Conservation (phyloP, 1,284 basidiomycete genomes). For the Austroboletus novae-zelandiae region DNA sequence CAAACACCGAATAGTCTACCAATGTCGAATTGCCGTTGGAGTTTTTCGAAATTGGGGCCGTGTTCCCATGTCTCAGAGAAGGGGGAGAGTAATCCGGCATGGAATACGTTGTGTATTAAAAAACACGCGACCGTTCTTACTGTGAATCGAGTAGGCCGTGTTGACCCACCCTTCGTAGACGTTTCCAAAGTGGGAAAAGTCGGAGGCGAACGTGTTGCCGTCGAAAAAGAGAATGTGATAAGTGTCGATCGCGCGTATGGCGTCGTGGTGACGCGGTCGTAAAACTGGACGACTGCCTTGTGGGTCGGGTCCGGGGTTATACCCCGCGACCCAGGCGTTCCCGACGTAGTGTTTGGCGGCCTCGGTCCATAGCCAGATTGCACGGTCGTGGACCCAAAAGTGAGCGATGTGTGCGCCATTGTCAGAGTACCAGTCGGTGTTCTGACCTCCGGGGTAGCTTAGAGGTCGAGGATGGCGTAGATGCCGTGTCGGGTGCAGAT, state of each 20-base stretch:
- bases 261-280: slow-evolving; percentile 61
- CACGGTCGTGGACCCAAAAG: slow-evolving; percentile 72
- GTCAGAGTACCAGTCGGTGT: slow-evolving; percentile 55
- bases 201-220: slow-evolving; percentile 74
- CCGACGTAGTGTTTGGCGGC: slow-evolving; percentile 65
- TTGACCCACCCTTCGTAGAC: slow-evolving; percentile 56
- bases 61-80: no score
- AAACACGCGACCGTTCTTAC: slow-evolving; percentile 28
- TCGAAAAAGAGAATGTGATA: slow-evolving; percentile 67
- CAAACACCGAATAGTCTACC: slow-evolving; percentile 47
- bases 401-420: slow-evolving; percentile 51
- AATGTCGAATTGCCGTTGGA: no score
- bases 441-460: slow-evolving; percentile 61
- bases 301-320: slow-evolving; percentile 64
- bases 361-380: slow-evolving; percentile 67
- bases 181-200: slow-evolving; percentile 71
- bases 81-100: no score
- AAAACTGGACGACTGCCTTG: slow-evolving; percentile 53
- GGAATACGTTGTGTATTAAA: no score
- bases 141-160: slow-evolving; percentile 74
- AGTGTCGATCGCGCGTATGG: slow-evolving; percentile 63
- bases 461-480: slow-evolving; percentile 62
- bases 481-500: slow-evolving; percentile 58
- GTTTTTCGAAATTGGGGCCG: no score
- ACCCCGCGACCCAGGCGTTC: slow-evolving; percentile 69